Base-by-base conservation (phyloP, 805 yeast species). In the Saccharomycopsis fibuligera region DNA sequence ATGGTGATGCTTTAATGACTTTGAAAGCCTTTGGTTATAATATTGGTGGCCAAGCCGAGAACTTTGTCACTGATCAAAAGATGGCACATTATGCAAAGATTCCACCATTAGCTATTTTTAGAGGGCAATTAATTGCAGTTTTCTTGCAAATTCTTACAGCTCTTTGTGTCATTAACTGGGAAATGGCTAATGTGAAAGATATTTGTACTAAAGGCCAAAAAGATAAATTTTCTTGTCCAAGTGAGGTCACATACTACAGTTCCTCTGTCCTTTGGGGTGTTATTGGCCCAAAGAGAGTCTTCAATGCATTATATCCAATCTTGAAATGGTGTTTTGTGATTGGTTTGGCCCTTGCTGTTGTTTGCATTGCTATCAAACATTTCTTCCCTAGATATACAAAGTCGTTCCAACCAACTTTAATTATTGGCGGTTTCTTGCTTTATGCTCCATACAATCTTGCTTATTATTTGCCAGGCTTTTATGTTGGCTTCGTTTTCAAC, bases 281-380 rank as follows among this genome's bases (percentile, higher is more conserved):
- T 41, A 73, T 76, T 49, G 80, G 81, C 9, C 81, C 80, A 17
- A 69, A 72, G 43, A 73, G 74, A 55, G 76, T 77, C 16, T 78
- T 78, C 61, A 68, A 73, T 45, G 75, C 76, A 0, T 59, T 81
- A 17, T 82, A 82, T 58, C 86, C 87, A 1, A 65, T 73, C 12
- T 65, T 82, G 50, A 75, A 77, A 60, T 81, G 79, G 75, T 76
- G 84, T 53, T 81, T 82, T 69, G 65, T 82, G 27, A 66, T 78
- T 47, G 87, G 88, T 5, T 61, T 61, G 49, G 54, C 73, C 54
- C 39, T 62, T 4, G 66, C 64, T 5, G 8, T 63, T 5, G 67
- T 57, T 9, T 63, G 65, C 51, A 62, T 65, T 39, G 54, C 53
- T 3, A 37, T 64, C 54, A 65, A 60, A 51, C 51, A 47, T n/a